Conservation (phyloP, 2,329 filamentous ascomycete species). For the Pseudocercospora musae region DNA sequence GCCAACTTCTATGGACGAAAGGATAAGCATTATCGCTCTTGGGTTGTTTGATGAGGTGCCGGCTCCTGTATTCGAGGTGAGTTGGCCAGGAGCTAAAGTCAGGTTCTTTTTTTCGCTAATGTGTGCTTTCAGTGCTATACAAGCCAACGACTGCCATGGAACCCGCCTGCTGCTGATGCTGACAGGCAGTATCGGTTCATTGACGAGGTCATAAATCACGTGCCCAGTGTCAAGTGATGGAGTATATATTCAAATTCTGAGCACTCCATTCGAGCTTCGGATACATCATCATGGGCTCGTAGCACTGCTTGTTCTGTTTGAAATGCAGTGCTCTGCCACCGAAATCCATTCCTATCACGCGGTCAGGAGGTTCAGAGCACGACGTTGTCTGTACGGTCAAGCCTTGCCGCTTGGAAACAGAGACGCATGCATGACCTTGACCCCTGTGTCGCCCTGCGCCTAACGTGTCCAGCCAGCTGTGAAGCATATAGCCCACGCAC, state of each 20-base stretch:
- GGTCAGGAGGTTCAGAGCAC: no score
- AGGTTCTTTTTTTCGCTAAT: background rate
- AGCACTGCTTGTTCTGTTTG: no score
- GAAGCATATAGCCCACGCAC: background rate
- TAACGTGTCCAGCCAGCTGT: background rate
- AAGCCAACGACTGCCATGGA: background rate
- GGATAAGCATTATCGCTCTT: constrained; percentile 15
- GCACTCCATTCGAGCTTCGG: no score
- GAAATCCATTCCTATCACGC: background rate
- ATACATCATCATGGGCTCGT: no score
- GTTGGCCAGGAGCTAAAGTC: background rate
- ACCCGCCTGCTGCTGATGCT: background rate
- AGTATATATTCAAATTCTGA: no score
- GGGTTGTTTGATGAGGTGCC: constrained; percentile 20
- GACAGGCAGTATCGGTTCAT: background rate
- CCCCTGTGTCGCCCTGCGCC: background rate
- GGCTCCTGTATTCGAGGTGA: constrained; percentile 17
- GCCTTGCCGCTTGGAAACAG: no score
- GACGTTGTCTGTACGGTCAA: no score
- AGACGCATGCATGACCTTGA: no score
- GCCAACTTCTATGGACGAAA: background rate
- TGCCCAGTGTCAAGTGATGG: background rate
- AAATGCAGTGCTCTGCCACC: no score
- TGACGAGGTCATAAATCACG: background rate
- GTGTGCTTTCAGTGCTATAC: background rate